These are phyloP conservation scores for Paraconiothyrium sp. DNA, from an alignment of 2,329 filamentous ascomycete genomes.

Conservation along the genomic window DNA sequence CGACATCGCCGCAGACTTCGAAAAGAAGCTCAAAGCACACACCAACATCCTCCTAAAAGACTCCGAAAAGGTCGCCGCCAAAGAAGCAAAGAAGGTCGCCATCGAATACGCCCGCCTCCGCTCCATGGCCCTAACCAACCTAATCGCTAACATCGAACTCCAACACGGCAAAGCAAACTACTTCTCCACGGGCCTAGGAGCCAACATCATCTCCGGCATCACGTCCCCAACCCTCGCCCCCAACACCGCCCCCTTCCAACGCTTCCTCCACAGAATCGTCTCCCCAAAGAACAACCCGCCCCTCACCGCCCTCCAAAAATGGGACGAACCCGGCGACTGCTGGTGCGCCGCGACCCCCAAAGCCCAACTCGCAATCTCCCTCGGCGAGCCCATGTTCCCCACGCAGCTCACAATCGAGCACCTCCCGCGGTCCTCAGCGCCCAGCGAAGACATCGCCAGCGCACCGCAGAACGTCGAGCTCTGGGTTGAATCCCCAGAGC, in stretches of 20 bases:
- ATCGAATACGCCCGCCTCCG: conserved; percentile 43
- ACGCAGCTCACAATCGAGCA: conserved; percentile 58
- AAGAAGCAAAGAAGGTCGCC: conserved; percentile 43
- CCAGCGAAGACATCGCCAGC: conserved; percentile 46
- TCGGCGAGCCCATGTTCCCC: conserved; percentile 50
- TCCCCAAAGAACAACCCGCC: conserved; percentile 51
- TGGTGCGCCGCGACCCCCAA: conserved; percentile 75
- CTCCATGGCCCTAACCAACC: conserved; percentile 42
- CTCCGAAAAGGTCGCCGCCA: conserved; percentile 26
- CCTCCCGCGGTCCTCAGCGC: conserved; percentile 51
- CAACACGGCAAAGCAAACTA: conserved; percentile 70
- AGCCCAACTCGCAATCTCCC: conserved; percentile 69
- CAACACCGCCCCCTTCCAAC: conserved; percentile 22
- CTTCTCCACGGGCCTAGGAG: conserved; percentile 73
- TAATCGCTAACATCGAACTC: conserved; percentile 43
- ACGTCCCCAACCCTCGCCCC: conserved; percentile 64
- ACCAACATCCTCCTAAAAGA: conserved; percentile 29
- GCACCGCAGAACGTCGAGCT: conserved; percentile 57
- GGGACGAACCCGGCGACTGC: conserved; percentile 85
- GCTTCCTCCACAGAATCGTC: conserved; percentile 23
- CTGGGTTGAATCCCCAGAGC: conserved; percentile 52
- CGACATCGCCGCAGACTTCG: conserved; percentile 30
- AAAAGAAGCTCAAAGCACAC: conserved; percentile 35
- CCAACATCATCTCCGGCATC: conserved; percentile 66
- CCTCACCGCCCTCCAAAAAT: conserved; percentile 69